Evolutionary conservation across 768 basidiomycete genomes (phyloP), one percentile per base, ranked within the genome.

Genomic region (Phlebiopsis gigantea): DNA sequence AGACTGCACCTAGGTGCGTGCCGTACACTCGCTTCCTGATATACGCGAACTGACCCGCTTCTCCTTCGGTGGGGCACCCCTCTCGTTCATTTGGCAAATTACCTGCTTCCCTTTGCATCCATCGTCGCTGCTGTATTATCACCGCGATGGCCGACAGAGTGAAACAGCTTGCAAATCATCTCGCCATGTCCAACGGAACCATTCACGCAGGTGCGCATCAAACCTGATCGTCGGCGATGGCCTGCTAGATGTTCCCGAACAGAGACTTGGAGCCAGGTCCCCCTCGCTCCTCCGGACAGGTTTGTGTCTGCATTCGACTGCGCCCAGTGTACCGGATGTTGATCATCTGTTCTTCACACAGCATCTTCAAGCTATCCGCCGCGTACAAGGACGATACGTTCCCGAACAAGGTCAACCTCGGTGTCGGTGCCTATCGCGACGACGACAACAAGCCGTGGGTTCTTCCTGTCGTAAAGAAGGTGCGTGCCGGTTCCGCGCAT

Each of bases 361-460:
- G 91, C 73, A 93, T 93, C 67, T 93, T 93, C 82, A 85, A 91
- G 75, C 79, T 97, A 61, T 93, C 92, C 0, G 88, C 91, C 19
- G 84, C 90, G 1, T 96, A 85, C 83, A 93, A 94, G 70, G 82
- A 80, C 26, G 91, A 97, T 69, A 66, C 80, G 2, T 81, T 77
- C 69, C 77, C 81, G 14, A 72, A 85, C 60, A 97, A 97, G 77
- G 78, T 95, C 72, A 96, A 96, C 70, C 79, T 97, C 22, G 93
- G 93, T 39, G 93, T 94, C 45, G 94, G 93, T 45, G 94, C 93
- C 7, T 97, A 97, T 70, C 81, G 93, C 63, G 94, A 95, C 66
- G 81, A 93, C 64, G 70, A 90, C 65, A 83, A 79, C 71, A 95
- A 89, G 72, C 88, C 93, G 14, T 97, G 93, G 91, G 83, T 96